phyloP scores from a whole-genome alignment of 129 eudicot genomes.

The Tagetes erecta region DNA sequence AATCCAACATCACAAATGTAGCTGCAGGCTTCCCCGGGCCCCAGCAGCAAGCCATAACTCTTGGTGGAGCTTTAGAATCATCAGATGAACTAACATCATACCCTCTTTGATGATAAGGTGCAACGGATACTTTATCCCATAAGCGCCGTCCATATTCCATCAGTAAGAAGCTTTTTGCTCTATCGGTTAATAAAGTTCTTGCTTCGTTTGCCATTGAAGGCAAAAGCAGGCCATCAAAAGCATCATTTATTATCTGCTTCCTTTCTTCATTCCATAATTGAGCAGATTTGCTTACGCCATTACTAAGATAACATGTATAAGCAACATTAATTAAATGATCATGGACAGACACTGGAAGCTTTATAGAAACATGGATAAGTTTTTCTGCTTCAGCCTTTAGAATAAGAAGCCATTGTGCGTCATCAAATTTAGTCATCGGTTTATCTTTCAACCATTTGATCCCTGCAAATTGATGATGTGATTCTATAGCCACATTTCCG shows the following conservation, averaged over 20 bases:
- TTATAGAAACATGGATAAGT: slow-evolving; percentile 72
- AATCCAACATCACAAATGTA: slow-evolving; percentile 97
- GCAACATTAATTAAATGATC: slow-evolving; percentile 62
- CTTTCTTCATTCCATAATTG: slow-evolving; percentile 97
- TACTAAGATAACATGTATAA: slow-evolving; percentile 75
- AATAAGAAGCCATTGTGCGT: slow-evolving; percentile 93
- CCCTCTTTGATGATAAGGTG: slow-evolving; percentile 73
- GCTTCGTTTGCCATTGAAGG: slow-evolving; percentile 97
- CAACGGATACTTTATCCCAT: slow-evolving; percentile 84
- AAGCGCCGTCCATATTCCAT: slow-evolving; percentile 66
- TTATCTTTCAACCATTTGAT: slow-evolving; percentile 85
- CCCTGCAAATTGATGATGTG: slow-evolving; percentile 69
- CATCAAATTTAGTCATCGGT: slow-evolving; percentile 73
- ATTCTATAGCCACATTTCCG: slow-evolving; percentile 69
- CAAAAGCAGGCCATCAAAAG: slow-evolving; percentile 60
- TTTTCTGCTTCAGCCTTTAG: slow-evolving; percentile 97
- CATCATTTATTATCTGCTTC: slow-evolving; percentile 75
- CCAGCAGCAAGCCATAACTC: slow-evolving; percentile 99
- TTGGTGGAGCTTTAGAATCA: slow-evolving; percentile 84
- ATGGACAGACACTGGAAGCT: slow-evolving; percentile 59
- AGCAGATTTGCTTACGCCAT: slow-evolving; percentile 93
- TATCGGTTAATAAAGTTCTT: slow-evolving; percentile 62
- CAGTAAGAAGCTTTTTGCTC: slow-evolving; percentile 74
- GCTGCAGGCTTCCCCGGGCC: slow-evolving; percentile 96
- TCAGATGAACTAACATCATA: slow-evolving; percentile 28